Evolutionary conservation across 2,329 filamentous ascomycete species (phyloP).

Genomic region (Hymenoscyphus repandus): DNA sequence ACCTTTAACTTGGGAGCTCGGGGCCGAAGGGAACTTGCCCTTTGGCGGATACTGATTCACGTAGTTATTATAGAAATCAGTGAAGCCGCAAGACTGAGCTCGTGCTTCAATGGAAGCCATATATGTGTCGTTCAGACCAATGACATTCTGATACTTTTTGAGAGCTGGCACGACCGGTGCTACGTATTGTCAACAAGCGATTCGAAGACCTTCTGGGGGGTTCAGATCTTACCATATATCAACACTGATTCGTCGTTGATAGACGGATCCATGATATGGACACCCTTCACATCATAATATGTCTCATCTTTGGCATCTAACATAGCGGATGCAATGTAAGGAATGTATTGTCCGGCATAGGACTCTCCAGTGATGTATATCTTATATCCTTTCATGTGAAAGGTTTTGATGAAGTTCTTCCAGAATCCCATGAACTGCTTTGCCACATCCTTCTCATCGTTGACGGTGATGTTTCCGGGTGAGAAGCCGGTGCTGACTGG

Average conservation of each 20-base stretch:
- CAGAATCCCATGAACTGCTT: conserved; percentile 55
- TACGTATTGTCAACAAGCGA: conserved; percentile 8
- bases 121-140: conserved; percentile 48
- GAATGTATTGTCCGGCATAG: conserved; percentile 47
- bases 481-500: conserved; percentile 43
- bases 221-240: conserved; percentile 13
- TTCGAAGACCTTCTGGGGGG: not conserved
- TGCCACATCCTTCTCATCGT: conserved; percentile 47
- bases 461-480: conserved; percentile 46
- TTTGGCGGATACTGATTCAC: conserved; percentile 52
- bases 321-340: conserved; percentile 46
- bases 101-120: conserved; percentile 40
- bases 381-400: conserved; percentile 49
- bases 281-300: conserved; percentile 54
- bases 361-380: conserved; percentile 61
- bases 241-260: conserved; percentile 34
- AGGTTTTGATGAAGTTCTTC: conserved; percentile 58
- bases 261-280: conserved; percentile 57
- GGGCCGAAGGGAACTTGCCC: conserved; percentile 43
- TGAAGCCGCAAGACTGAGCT: conserved; percentile 47
- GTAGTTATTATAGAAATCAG: conserved; percentile 40
- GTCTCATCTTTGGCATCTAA: conserved; percentile 43
- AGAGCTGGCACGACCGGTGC: conserved; percentile 44
- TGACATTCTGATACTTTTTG: conserved; percentile 43
- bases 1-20: conserved; percentile 10